A percentile compares a stretch with the other conserved stretches of the same genome.
Conservation (phyloP, 768 basidiomycete species). For the Xanthoconium stramineum region DNA sequence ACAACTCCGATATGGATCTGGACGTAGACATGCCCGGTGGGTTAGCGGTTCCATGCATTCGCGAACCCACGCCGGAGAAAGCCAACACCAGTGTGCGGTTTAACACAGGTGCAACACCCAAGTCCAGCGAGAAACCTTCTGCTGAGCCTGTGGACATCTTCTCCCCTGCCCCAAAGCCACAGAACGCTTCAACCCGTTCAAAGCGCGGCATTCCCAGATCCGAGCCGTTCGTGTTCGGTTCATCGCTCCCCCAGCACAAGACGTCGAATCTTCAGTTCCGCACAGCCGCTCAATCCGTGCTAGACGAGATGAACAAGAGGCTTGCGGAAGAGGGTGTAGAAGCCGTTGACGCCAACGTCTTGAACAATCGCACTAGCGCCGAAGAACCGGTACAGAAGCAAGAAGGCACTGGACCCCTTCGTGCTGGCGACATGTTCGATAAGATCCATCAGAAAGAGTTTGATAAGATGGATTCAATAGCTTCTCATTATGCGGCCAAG, state of each 20-base stretch:
- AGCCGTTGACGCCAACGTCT: conserved; percentile 43
- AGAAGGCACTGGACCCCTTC: conserved; percentile 23
- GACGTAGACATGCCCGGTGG: conserved; percentile 38
- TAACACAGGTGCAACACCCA: conserved; percentile 26
- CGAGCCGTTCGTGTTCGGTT: conserved; percentile 74
- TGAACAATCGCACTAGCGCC: conserved; percentile 31
- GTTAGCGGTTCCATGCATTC: conserved; percentile 16
- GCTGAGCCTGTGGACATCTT: conserved; percentile 37
- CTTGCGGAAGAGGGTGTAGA: conserved; percentile 57
- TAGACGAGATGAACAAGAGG: conserved; percentile 81
- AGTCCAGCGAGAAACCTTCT: conserved; percentile 31
- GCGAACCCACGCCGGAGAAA: conserved; percentile 23
- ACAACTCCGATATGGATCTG: conserved; percentile 33
- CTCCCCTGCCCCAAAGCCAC: conserved; percentile 34
- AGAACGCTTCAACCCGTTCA: conserved; percentile 17
- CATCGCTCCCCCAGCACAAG: conserved; percentile 61
- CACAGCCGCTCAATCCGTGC: conserved; percentile 60
- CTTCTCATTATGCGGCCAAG: conserved; percentile 46
- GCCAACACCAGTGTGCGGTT: conserved; percentile 2
- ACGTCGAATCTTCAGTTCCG: conserved; percentile 67
- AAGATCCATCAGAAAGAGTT: conserved; percentile 64
- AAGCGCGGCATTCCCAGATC: conserved; percentile 22
- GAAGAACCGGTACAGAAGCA: conserved; percentile 2
- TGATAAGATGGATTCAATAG: conserved; percentile 76
- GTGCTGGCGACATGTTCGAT: conserved; percentile 44